phyloP scores from a whole-genome alignment of 192 early-diverging fungal species.

The Coemansia sp. region DNA sequence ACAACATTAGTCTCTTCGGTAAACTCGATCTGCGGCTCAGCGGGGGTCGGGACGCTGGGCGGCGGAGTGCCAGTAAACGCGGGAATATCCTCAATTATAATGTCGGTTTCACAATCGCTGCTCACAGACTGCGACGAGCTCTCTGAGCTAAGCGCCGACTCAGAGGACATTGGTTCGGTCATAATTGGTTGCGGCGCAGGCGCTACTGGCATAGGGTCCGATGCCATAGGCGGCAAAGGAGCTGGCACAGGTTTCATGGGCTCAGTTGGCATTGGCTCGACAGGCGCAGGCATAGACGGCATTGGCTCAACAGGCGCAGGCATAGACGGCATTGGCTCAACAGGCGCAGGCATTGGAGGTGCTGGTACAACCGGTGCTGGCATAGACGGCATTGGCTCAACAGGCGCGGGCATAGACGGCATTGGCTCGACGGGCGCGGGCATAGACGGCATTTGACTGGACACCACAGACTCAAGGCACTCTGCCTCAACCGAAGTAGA shows the following conservation, averaged over 20 bases:
- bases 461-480: background rate
- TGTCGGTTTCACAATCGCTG: background rate
- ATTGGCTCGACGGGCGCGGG: no score
- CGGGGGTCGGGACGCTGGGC: background rate
- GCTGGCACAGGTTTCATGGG: constrained; percentile 9
- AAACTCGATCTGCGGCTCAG: background rate
- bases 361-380: no score
- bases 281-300: no score
- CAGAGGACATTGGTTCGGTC: constrained; percentile 9
- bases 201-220: constrained; percentile 9
- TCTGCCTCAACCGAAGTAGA: background rate
- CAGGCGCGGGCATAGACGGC: no score
- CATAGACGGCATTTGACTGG: background rate
- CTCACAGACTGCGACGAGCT: background rate
- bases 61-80: constrained; percentile 16
- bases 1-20: background rate
- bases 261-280: constrained; percentile 1
- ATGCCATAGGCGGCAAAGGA: constrained; percentile 14
- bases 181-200: constrained; percentile 6
- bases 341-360: no score
- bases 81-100: background rate
- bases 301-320: no score
- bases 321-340: no score
- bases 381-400: no score
- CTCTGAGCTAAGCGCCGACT: constrained; percentile 1